Conservation (phyloP, 345 rosid genomes). For the Moringa oleifera region DNA sequence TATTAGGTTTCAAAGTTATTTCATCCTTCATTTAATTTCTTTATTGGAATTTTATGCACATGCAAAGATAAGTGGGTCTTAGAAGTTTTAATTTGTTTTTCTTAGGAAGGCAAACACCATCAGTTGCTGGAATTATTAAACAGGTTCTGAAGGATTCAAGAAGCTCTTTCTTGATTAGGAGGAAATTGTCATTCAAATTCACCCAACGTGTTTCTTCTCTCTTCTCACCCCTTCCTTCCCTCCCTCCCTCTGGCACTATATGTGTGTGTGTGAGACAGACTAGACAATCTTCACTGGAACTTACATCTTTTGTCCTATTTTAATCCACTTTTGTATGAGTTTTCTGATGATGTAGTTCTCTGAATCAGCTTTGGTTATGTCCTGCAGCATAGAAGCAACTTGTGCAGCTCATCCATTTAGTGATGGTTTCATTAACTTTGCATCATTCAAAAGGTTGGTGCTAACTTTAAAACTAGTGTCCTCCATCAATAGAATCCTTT, state of each 20-base stretch:
- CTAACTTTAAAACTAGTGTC: background rate
- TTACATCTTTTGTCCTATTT: background rate
- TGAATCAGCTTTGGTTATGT: background rate
- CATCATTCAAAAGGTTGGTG: slow-evolving; percentile 78
- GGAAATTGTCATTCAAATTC: slow-evolving; percentile 97
- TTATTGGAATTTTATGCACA: background rate
- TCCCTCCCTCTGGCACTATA: too few relatives aligned
- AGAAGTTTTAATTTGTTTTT: too few relatives aligned
- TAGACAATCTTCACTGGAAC: too few relatives aligned
- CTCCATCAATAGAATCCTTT: background rate
- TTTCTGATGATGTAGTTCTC: slow-evolving; percentile 1
- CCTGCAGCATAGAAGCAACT: slow-evolving; percentile 84
- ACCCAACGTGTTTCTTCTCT: slow-evolving; percentile 51
- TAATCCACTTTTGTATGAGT: background rate
- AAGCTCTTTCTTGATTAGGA: slow-evolving; percentile 97
- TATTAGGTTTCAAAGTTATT: too few relatives aligned
- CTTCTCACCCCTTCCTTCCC: too few relatives aligned
- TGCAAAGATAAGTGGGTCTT: too few relatives aligned
- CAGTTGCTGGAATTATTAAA: slow-evolving; percentile 92
- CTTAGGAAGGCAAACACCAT: slow-evolving; percentile 95
- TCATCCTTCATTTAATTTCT: too few relatives aligned
- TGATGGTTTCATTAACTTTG: slow-evolving; percentile 92
- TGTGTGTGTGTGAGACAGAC: too few relatives aligned
- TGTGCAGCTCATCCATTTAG: slow-evolving; percentile 90
- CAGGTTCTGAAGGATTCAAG: slow-evolving; percentile 95